Evolutionary conservation across 1,284 basidiomycete species (phyloP), one percentile per base, ranked within the genome.

Genomic region (Naganishia albida): DNA sequence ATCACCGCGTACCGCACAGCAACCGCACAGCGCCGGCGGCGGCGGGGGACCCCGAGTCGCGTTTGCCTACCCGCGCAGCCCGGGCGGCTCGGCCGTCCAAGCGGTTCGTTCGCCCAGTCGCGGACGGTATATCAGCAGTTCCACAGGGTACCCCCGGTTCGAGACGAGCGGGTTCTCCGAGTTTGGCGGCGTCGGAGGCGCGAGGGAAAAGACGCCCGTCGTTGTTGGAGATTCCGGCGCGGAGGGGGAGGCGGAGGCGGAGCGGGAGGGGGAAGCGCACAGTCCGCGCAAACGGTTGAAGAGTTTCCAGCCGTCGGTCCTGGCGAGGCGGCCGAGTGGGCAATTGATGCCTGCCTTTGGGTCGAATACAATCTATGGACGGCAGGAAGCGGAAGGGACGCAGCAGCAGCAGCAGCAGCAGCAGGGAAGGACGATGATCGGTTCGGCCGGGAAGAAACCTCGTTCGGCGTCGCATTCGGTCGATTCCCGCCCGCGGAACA

Each of bases 341-440:
- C 49, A 46, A 7, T 20, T 60, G 20, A 60, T 60, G 57, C 57
- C 57, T 3, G 46, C 57, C 15, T 60, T 60, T 40, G 48, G 57
- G 6, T 60, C 57, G 25, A 60, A 60, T n/a, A 60, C 57, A 7
- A 60, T 60, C 43, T 60, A 60, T 12, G 57, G 57, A n/a, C 46
- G 39, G 8, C 57, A 60, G 18, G 20, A 20, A 10, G 38, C 18
- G n/a, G 43, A 44, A 28, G 57, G 6, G 43, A 42, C 10, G 16
- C 6, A 4, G 16, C 8, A 7, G 46, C 38, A 12, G n/a, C 57
- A 23, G 25, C 16, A n/a, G n/a, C 43, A 30, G 25, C 42, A 25
- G n/a, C 7, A 18, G 30, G 30, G 28, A 6, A 12, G 20, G n/a
- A 7, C 56, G 56, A 23, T 7, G 2, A 10, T 48, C 20, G 20